Evolutionary conservation across 2,329 filamentous ascomycete species (phyloP), one percentile per base, ranked within the genome.

Genomic region (Aspergillus fumigatiaffinis): DNA sequence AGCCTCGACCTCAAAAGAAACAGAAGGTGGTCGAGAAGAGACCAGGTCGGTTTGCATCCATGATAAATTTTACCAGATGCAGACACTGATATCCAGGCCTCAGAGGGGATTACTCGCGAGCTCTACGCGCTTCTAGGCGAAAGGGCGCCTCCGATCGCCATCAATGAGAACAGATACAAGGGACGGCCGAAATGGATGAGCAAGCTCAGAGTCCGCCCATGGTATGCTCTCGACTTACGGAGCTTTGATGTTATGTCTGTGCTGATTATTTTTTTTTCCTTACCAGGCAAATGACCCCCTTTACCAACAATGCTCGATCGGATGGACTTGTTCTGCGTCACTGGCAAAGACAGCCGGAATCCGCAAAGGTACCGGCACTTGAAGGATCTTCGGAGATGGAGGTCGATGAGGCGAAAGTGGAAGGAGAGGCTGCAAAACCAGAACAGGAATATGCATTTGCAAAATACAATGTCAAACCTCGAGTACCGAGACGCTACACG

Each of bases 381-480:
- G 77, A 79, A n/a, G 68, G 62, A 17, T 58, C 44, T 10, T 47
- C 65, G 51, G 65, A 67, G 56, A 69, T 74, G 68, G 74, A 78
- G 17, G 65, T 66, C 50, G 71, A 76, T 51, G 70, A 70, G 38
- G 73, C 74, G n/a, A 66, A 69, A n/a, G 72, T 74, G 48, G 64
- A 76, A 66, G 64, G 70, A 66, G 67, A 72, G 6, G 56, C 67
- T 3, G 60, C 67, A 1, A 70, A 72, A 41, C 60, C 67, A 10
- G 78, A 82, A 60, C 73, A 78, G 48, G 78, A 79, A 60, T 83
- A 82, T 60, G 70, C 80, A 2, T 97, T 94, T 74, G 86, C 90
- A 50, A 96, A 93, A 71, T 97, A 89, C 81, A 95, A 97, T 70
- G 87, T 96, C 54, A 83, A 88, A 62, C 84, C 93, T 14, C 83